These are phyloP conservation scores for Pulveroboletus frians DNA, from an alignment of 768 basidiomycete genomes.

Conservation along the genomic window DNA sequence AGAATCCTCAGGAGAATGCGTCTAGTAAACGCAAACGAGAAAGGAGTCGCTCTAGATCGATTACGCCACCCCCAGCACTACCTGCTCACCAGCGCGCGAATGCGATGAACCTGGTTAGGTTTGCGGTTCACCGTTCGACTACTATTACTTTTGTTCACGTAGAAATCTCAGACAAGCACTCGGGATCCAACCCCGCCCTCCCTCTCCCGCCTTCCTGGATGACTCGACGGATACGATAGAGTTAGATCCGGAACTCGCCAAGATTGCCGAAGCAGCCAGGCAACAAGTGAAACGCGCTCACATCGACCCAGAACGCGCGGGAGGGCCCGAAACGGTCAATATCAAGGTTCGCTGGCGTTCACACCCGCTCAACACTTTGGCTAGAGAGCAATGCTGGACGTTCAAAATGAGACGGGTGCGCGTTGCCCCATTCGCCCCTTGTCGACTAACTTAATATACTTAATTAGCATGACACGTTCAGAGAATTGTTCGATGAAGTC, in stretches of 20 bases:
- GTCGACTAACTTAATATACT: neutral
- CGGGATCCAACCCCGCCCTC: slow-evolving; percentile 34
- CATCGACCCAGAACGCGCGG: slow-evolving; percentile 21
- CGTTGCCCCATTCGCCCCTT: neutral
- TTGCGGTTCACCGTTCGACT: slow-evolving; percentile 10
- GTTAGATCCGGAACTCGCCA: slow-evolving; percentile 58
- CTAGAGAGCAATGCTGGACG: slow-evolving; percentile 38
- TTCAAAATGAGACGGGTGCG: slow-evolving; percentile 59
- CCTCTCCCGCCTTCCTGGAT: slow-evolving; percentile 44
- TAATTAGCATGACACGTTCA: slow-evolving; percentile 59
- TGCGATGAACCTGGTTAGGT: slow-evolving; percentile 62
- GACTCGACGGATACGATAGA: slow-evolving; percentile 47
- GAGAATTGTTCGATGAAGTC: slow-evolving; percentile 55
- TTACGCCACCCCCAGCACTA: slow-evolving; percentile 71
- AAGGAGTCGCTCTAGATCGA: slow-evolving; percentile 62
- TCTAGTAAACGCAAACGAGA: slow-evolving; percentile 41
- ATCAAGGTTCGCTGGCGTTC: slow-evolving; percentile 60
- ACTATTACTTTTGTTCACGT: slow-evolving; percentile 2
- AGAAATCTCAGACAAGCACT: slow-evolving; percentile 42
- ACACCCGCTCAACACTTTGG: slow-evolving; percentile 50
- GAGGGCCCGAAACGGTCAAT: slow-evolving; percentile 37
- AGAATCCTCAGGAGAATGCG: neutral
- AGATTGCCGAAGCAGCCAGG: slow-evolving; percentile 43
- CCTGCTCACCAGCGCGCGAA: slow-evolving; percentile 48
- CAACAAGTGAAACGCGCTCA: slow-evolving; percentile 25